Evolutionary conservation across 352 stramenopile species (phyloP).

Genomic region (Globisporangium uncinulatum): DNA sequence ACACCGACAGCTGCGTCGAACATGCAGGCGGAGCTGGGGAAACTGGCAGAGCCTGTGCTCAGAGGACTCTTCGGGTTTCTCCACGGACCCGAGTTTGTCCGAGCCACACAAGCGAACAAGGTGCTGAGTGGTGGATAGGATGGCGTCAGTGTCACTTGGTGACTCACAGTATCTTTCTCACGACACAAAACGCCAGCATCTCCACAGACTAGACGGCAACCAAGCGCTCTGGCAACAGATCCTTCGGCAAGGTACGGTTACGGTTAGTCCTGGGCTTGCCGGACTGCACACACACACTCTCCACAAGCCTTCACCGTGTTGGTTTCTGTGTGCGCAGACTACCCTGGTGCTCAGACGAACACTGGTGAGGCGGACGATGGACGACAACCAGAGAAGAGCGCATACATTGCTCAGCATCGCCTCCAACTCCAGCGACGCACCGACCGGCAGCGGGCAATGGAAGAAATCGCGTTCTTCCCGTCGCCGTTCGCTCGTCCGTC

Average conservation of each 20-base stretch:
- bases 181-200: neutral
- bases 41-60: constrained; percentile 28
- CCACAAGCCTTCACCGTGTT: neutral
- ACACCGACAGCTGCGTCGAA: neutral
- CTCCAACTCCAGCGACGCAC: neutral
- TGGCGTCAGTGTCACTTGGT: neutral
- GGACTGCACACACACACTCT: too few species aligned
- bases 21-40: constrained; percentile 33
- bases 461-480: neutral
- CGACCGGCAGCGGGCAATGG: neutral
- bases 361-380: neutral
- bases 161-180: too few species aligned
- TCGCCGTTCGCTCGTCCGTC: neutral
- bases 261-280: too few species aligned
- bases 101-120: constrained; percentile 30
- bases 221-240: constrained; percentile 25
- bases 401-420: neutral
- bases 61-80: constrained; percentile 23
- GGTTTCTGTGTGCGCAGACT: neutral
- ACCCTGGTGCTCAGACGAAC: neutral
- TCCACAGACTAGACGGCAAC: constrained; percentile 9
- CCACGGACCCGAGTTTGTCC: constrained; percentile 24
- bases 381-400: neutral
- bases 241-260: constrained; percentile 21
- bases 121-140: constrained; percentile 7